A percentile compares a stretch with the other conserved stretches of the same genome.
Conservation (phyloP, 257 asterid genomes). For the Solanum corneliomulleri region DNA sequence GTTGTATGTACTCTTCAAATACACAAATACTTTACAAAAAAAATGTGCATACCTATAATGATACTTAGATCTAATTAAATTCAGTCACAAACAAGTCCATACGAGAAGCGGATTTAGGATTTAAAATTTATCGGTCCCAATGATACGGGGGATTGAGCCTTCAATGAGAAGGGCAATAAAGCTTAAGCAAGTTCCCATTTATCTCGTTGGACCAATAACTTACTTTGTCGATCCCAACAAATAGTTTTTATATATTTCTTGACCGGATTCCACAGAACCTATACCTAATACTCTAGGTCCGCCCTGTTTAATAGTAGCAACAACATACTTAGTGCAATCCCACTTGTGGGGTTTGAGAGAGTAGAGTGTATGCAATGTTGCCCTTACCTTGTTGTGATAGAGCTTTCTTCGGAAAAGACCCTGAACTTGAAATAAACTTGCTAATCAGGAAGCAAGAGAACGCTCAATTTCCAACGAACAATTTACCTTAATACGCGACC, state of each 20-base stretch:
- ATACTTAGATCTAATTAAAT: not conserved
- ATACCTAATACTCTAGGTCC: not conserved
- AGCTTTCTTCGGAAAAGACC: not conserved
- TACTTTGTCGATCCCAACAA: not conserved
- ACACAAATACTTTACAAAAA: not conserved
- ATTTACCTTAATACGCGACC: not conserved
- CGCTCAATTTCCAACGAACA: not conserved
- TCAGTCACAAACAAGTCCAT: not conserved
- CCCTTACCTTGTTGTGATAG: not conserved
- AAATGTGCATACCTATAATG: not conserved
- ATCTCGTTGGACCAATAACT: not conserved
- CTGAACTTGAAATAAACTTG: not conserved
- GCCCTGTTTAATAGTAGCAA: not conserved
- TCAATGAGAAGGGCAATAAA: not conserved
- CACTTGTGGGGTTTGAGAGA: not conserved
- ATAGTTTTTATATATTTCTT: not conserved
- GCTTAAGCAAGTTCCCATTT: not conserved
- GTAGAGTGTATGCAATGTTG: not conserved
- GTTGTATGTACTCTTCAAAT: not conserved
- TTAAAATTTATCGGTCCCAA: not conserved
- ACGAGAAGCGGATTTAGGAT: not conserved
- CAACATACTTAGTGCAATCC: not conserved
- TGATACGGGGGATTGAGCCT: not conserved
- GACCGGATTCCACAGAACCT: not conserved
- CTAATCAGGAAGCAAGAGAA: not conserved